Percentiles rank a stretch among this genome's conserved stretches.
Conservation (phyloP, 805 yeast genomes). For the Scheffersomyces spartinae region DNA sequence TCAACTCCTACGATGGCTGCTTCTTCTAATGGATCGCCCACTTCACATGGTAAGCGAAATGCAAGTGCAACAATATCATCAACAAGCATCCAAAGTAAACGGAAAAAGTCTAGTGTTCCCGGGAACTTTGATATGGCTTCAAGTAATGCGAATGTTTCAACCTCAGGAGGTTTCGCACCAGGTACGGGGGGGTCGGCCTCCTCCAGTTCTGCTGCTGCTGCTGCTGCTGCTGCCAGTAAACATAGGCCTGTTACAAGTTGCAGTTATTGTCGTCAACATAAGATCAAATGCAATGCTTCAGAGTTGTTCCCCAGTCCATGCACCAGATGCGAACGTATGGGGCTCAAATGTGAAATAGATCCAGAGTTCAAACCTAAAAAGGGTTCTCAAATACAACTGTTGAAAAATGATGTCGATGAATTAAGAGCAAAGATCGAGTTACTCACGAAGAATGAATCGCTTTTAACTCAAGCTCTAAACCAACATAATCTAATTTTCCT, state of each 20-base stretch:
- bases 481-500: slow-evolving; percentile 24
- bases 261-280: slow-evolving; percentile 90
- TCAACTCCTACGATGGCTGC: too few species aligned
- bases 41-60: too few species aligned
- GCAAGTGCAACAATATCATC: too few species aligned
- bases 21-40: too few species aligned
- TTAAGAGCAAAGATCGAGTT: slow-evolving; percentile 61
- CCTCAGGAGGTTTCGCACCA: too few species aligned
- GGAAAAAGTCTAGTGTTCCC: too few species aligned
- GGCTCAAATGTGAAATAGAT: slow-evolving; percentile 74
- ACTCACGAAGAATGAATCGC: slow-evolving; percentile 49
- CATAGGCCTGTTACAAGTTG: slow-evolving; percentile 89
- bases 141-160: too few species aligned
- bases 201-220: too few species aligned
- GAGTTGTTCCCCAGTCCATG: slow-evolving; percentile 77
- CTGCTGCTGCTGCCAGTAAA: too few species aligned
- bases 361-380: slow-evolving; percentile 86
- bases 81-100: too few species aligned
- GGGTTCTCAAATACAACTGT: slow-evolving; percentile 78
- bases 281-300: slow-evolving; percentile 85
- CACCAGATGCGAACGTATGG: slow-evolving; percentile 71
- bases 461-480: slow-evolving; percentile 53
- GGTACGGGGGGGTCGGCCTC: too few species aligned
- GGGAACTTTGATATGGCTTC: too few species aligned
- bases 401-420: slow-evolving; percentile 79